These are phyloP conservation scores for Quercus aquifolioides DNA, from an alignment of 306 rosid species.

Conservation along the genomic window DNA sequence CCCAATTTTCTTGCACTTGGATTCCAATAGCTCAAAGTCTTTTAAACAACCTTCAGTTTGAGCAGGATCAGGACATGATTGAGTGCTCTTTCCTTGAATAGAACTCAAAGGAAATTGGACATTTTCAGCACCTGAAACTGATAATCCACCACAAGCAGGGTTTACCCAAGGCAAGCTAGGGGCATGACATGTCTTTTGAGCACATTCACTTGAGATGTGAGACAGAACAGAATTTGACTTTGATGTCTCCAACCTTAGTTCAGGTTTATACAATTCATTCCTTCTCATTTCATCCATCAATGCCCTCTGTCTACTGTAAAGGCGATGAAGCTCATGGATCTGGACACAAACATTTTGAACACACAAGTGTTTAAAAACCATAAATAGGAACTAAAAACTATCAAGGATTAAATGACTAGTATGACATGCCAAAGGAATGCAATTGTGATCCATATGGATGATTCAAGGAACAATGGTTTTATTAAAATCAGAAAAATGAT, in stretches of 20 bases:
- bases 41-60: slow-evolving; percentile 25
- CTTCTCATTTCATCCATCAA: slow-evolving; percentile 55
- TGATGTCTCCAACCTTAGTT: slow-evolving; percentile 36
- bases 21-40: slow-evolving; percentile 30
- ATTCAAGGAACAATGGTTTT: not conserved
- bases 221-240: slow-evolving; percentile 33
- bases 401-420: not conserved
- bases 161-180: slow-evolving; percentile 39
- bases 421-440: not conserved
- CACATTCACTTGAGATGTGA: slow-evolving; percentile 26
- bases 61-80: slow-evolving; percentile 21
- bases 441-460: not conserved
- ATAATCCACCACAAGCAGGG: slow-evolving; percentile 24
- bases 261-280: slow-evolving; percentile 36
- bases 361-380: not conserved
- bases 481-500: too few relatives aligned
- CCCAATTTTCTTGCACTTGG: slow-evolving; percentile 47
- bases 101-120: slow-evolving; percentile 31
- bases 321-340: slow-evolving; percentile 82
- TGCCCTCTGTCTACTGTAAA: slow-evolving; percentile 72
- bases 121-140: slow-evolving; percentile 28
- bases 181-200: slow-evolving; percentile 23
- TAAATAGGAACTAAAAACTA: slow-evolving; percentile 11
- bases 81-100: slow-evolving; percentile 35
- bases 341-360: slow-evolving; percentile 32